Evolutionary conservation across 306 rosid species (phyloP).

Genomic region (Acacia confusa): DNA sequence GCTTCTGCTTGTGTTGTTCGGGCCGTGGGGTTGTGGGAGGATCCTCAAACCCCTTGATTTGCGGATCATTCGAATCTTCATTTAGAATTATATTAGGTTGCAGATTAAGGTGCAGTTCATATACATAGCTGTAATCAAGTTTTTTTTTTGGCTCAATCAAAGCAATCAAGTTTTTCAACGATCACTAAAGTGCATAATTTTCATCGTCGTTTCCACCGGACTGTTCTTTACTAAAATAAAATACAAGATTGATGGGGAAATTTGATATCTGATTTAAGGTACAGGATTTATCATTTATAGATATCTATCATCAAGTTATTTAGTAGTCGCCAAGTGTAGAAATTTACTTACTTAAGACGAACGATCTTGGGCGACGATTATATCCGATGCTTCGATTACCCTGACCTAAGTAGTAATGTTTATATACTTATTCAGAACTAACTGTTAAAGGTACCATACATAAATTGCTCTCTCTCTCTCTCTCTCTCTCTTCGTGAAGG

Average conservation of each 20-base stretch:
- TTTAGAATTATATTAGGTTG: neutral
- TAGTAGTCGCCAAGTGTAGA: neutral
- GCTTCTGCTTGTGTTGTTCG: slow-evolving; percentile 68
- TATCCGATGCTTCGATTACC: neutral
- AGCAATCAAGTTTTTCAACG: neutral
- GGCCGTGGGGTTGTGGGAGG: slow-evolving; percentile 60
- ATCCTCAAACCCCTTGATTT: slow-evolving; percentile 25
- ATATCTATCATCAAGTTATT: neutral
- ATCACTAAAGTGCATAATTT: neutral
- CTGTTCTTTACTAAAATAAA: neutral
- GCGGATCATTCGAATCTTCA: neutral
- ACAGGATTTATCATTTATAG: neutral
- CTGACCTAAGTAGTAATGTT: neutral
- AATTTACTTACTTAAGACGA: neutral
- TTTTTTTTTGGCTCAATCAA: too few relatives aligned
- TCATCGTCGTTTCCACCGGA: neutral
- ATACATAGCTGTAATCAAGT: neutral
- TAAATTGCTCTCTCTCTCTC: slow-evolving; percentile 3
- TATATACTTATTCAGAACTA: slow-evolving; percentile 18
- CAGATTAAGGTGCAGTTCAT: neutral
- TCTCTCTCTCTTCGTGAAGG: neutral
- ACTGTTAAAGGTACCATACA: neutral
- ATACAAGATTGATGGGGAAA: neutral
- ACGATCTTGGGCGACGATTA: neutral
- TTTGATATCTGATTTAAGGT: neutral